Evolutionary conservation across 495 filamentous ascomycete species (phyloP), one percentile per base, ranked within the genome.

Genomic region (Schizothecium vesticola): DNA sequence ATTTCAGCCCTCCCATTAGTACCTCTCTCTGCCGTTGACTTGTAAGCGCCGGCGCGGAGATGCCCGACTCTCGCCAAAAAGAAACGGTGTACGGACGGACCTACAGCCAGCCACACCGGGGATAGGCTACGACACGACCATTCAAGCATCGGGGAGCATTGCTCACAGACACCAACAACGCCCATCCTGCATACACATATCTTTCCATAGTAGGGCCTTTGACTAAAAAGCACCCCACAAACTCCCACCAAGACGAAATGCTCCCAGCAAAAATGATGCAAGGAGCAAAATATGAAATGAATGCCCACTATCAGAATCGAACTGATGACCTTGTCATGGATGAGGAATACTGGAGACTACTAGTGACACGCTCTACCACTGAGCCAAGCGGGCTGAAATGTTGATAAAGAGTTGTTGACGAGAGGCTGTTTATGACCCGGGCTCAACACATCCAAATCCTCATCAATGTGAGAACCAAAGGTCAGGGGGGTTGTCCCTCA

Each of bases 291-390:
- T n/a, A 61, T 29, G 12, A 19, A 22, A 57, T 33, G 1, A 3
- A 9, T 61, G 59, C 59, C 59, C 59, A 61, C 59, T 61, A 61
- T 61, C 59, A 61, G 59, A 61, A 61, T 61, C 59, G 59, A 61
- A 61, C 59, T 61, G 59, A 61, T 61, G 59, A 61, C 59, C 59
- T 61, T 61, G 25, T 61, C 59, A 61, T 61, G 19, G 56, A 21
- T 57, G 11, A 13, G n/a, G n/a, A n/a, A n/a, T n/a, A n/a, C n/a
- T 33, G 31, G 3, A 33, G 3, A 3, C 2, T 61, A 28, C 59
- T 61, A 61, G 59, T 61, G 59, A 61, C 24, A 61, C 59, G 59
- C 59, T 61, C 59, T 28, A 61, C 59, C 59, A 61, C 59, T 28
- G 59, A 61, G 59, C 59, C 59, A 61, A 61, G 59, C 59, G 59